phyloP scores from a whole-genome alignment of 805 yeast genomes.

The Jamesozyma piceae region DNA sequence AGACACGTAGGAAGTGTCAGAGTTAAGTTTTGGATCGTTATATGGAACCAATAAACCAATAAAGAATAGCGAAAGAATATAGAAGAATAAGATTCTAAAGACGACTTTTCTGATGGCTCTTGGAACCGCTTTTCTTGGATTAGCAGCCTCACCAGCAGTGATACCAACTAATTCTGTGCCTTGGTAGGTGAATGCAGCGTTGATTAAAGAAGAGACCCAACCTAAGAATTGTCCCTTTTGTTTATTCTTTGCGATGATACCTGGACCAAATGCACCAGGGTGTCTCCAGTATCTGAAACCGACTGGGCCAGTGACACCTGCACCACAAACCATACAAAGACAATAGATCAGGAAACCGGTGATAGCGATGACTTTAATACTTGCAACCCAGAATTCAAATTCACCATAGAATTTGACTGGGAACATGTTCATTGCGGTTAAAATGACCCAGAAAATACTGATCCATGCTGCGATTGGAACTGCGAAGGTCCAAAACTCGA shows the following conservation, averaged over 20 bases:
- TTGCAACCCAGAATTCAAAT: conserved; percentile 66
- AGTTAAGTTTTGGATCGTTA: conserved; percentile 44
- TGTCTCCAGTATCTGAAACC: conserved; percentile 77
- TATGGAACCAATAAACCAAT: conserved; percentile 64
- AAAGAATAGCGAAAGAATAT: conserved; percentile 55
- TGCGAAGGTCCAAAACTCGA: conserved; percentile 54
- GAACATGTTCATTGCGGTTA: conserved; percentile 47
- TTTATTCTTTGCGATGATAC: conserved; percentile 39
- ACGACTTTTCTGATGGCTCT: conserved; percentile 63
- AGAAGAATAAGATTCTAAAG: conserved; percentile 55
- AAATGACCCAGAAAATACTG: conserved; percentile 49
- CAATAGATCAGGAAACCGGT: conserved; percentile 62
- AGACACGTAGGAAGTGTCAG: conserved; percentile 35
- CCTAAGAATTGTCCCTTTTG: conserved; percentile 56
- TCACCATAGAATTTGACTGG: conserved; percentile 70
- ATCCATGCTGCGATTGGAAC: conserved; percentile 73
- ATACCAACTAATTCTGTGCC: conserved; percentile 73
- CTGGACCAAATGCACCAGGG: conserved; percentile 71
- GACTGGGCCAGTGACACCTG: conserved; percentile 56
- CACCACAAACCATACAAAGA: conserved; percentile 67
- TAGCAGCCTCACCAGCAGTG: conserved; percentile 63
- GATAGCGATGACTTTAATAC: conserved; percentile 57
- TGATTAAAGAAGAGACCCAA: conserved; percentile 58
- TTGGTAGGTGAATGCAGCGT: conserved; percentile 73
- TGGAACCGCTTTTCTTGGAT: conserved; percentile 64